Conservation (phyloP, 495 filamentous ascomycete species). For the Zalerion maritima region DNA sequence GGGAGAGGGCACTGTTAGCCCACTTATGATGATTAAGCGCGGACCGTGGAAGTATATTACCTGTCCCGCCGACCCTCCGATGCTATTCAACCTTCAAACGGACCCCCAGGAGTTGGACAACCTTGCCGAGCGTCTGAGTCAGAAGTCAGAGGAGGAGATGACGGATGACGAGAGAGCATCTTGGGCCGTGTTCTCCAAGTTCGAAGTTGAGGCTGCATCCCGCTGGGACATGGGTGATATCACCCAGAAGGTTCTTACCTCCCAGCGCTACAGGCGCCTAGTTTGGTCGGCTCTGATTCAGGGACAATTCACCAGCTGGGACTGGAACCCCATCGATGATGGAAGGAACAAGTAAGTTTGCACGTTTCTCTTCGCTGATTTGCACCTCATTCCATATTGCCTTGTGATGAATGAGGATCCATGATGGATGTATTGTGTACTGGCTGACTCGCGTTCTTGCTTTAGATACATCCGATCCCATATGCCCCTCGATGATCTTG, state of each 20-base stretch:
- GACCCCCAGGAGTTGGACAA: slow-evolving; percentile 67
- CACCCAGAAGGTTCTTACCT: slow-evolving; percentile 48
- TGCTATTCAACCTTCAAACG: slow-evolving; percentile 57
- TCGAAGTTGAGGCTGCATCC: slow-evolving; percentile 46
- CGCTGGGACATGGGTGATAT: slow-evolving; percentile 67
- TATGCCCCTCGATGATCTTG: slow-evolving; percentile 53
- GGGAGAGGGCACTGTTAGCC: slow-evolving; percentile 72
- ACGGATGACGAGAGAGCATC: slow-evolving; percentile 26
- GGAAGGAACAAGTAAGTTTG: slow-evolving; percentile 50
- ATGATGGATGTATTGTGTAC: background rate
- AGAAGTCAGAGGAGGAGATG: slow-evolving; percentile 15
- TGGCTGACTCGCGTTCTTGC: background rate
- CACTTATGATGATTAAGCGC: slow-evolving; percentile 80
- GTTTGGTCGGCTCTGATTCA: slow-evolving; percentile 61
- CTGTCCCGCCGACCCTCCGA: slow-evolving; percentile 63
- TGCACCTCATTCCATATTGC: background rate
- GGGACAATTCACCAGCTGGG: slow-evolving; percentile 59
- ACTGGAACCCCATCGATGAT: slow-evolving; percentile 60
- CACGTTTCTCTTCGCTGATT: background rate
- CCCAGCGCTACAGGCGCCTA: slow-evolving; percentile 56
- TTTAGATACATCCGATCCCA: slow-evolving; percentile 50
- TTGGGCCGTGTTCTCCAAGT: slow-evolving; percentile 37
- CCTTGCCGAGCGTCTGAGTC: slow-evolving; percentile 34
- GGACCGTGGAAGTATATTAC: slow-evolving; percentile 73
- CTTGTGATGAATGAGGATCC: background rate